Evolutionary conservation across 2,329 filamentous ascomycete species (phyloP).

Genomic region (Apiospora hydei): DNA sequence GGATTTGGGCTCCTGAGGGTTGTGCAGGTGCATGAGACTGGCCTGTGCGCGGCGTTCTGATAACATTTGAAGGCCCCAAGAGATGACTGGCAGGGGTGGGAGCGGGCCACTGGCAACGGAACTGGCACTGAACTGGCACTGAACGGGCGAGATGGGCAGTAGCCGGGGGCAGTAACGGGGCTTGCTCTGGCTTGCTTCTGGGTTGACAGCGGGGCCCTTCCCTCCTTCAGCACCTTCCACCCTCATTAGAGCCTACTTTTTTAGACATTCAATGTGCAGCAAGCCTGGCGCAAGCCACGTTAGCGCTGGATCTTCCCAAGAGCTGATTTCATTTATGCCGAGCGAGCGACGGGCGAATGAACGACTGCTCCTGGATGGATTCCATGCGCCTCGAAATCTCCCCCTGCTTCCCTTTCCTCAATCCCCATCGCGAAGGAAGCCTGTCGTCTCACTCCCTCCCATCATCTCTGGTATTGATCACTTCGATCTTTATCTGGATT

Average conservation of each 20-base stretch:
- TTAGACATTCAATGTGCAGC: conserved; percentile 19
- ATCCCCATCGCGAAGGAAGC: conserved; percentile 15
- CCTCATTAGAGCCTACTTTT: not conserved
- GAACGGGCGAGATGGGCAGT: too few species aligned
- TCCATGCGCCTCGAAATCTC: conserved; percentile 20
- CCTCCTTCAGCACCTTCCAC: not conserved
- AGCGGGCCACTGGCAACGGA: not conserved
- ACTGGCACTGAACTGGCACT: too few species aligned
- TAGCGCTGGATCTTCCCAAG: conserved; percentile 3
- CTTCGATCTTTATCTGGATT: not conserved
- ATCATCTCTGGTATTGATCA: not conserved
- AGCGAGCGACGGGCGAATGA: not conserved
- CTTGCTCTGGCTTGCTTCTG: not conserved
- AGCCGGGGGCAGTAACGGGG: too few species aligned
- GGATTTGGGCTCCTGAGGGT: not conserved
- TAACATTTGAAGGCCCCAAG: not conserved
- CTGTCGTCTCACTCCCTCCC: not conserved
- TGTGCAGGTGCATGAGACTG: not conserved
- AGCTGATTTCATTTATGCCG: conserved; percentile 18
- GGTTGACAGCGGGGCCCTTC: conserved; percentile 14
- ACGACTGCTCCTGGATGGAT: conserved; percentile 2
- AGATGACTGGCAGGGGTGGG: conserved; percentile 15
- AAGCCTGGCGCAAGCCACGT: conserved; percentile 16
- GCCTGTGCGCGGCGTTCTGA: not conserved
- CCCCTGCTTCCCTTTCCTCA: conserved; percentile 20